Base-by-base conservation (phyloP, 2,329 filamentous ascomycete species). In the Acephala macrosclerotiorum region DNA sequence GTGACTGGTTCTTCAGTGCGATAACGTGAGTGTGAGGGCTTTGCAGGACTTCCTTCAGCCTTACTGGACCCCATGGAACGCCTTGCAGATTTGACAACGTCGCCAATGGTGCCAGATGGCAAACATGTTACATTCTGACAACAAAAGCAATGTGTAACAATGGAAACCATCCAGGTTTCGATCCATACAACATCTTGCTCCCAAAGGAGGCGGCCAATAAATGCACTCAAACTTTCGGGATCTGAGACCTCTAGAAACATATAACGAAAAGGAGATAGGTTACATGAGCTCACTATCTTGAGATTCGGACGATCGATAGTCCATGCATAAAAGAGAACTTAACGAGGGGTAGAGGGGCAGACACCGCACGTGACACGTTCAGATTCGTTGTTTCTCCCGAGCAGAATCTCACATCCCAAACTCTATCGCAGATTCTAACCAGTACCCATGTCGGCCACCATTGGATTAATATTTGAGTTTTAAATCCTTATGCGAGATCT, bases 31-130 rank as follows among this genome's bases (percentile, higher is more conserved):
- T n/a, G 42, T 45, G 16, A n/a, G 18, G 16, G 14, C 16, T 14
- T 7, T 38, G 36, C 36, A 38, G 7, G 36, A 38, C 7, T 38
- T 38, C 42, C n/a, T 8, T 45, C 42, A 45, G 42, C 42, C 42
- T 45, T 45, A 45, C 42, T 45, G 18, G 42, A 45, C 42, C 42
- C 42, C 42, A n/a, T n/a, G 36, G 20, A n/a, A 45, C 42, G n/a
- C 16, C 42, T n/a, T 20, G 42, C 16, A 45, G 42, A 45, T 45
- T n/a, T n/a, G 8, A 18, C 7, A n/a, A 45, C 42, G 16, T n/a
- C 42, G 42, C 42, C 12, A 45, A 4, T 45, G 42, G 42, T n/a
- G 42, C 42, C 42, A 45, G 42, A 45, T 45, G 42, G 18, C 18
- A 14, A 45, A n/a, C 36, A 38, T 14, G 36, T 38, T 38, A 8